Evolutionary conservation across 805 yeast species (phyloP).

Genomic region (Candida cerambycidarum): DNA sequence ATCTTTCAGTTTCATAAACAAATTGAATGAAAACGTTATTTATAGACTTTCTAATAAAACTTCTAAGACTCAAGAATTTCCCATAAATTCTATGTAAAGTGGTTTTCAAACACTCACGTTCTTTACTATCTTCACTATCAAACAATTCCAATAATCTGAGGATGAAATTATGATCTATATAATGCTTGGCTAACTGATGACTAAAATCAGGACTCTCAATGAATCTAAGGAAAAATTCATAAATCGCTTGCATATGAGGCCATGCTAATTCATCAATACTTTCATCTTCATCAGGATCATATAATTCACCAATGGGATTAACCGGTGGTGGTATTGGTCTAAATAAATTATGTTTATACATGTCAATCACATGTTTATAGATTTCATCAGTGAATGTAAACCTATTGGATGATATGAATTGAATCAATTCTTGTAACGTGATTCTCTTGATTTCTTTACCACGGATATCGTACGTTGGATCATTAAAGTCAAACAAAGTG

Average conservation of each 20-base stretch:
- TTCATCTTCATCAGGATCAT: conserved; percentile 98
- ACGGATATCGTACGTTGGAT: conserved; percentile 86
- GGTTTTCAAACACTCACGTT: conserved; percentile 91
- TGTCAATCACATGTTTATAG: conserved; percentile 81
- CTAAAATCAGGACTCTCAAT: conserved; percentile 94
- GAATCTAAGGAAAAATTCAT: conserved; percentile 89
- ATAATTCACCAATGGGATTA: conserved; percentile 93
- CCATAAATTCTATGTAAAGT: conserved; percentile 96
- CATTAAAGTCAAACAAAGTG: conserved; percentile 89
- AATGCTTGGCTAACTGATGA: conserved; percentile 89
- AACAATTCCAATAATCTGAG: conserved; percentile 79
- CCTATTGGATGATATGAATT: conserved; percentile 78
- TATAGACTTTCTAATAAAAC: conserved; percentile 88
- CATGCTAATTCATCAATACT: conserved; percentile 95
- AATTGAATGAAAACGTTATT: conserved; percentile 91
- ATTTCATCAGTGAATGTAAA: conserved; percentile 87
- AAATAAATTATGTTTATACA: conserved; percentile 87
- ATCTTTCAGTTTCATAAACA: conserved; percentile 91
- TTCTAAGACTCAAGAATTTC: conserved; percentile 83
- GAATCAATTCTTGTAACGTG: conserved; percentile 86
- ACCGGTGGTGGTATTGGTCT: conserved; percentile 98
- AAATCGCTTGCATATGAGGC: conserved; percentile 98
- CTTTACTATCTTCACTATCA: conserved; percentile 95
- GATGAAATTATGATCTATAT: conserved; percentile 88
- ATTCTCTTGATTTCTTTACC: conserved; percentile 90